phyloP scores from a whole-genome alignment of 2,329 filamentous ascomycete species.

The Talaromyces marneffei region DNA sequence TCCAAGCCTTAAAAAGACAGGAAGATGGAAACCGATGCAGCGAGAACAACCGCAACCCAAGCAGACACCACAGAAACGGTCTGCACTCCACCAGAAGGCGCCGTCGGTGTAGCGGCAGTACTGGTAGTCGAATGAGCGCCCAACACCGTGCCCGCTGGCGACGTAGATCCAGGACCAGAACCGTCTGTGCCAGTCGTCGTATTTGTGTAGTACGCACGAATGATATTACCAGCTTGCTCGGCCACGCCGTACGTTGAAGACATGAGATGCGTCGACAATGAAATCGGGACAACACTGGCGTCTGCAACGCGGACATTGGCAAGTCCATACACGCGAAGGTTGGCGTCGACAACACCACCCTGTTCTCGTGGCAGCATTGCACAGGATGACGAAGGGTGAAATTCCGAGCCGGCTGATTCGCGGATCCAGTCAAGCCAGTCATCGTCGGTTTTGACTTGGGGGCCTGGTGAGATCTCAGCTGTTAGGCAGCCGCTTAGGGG shows the following conservation, averaged over 20 bases:
- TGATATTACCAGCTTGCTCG: constrained; percentile 26
- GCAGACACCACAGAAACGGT: background rate
- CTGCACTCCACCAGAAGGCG: background rate
- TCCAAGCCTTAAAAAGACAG: background rate
- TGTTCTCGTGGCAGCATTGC: constrained; percentile 25
- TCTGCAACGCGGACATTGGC: constrained; percentile 28
- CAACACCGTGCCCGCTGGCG: background rate
- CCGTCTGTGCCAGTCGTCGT: background rate
- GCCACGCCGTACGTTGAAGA: constrained; percentile 30
- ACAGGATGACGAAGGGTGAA: constrained; percentile 23
- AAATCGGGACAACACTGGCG: constrained; percentile 24
- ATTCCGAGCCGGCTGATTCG: constrained; percentile 20
- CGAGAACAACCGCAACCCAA: background rate
- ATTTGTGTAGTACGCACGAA: constrained; percentile 22
- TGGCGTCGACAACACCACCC: constrained; percentile 26
- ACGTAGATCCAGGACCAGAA: background rate
- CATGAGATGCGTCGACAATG: constrained; percentile 32
- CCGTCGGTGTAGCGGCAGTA: background rate
- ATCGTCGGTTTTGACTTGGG: constrained; percentile 19
- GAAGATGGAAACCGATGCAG: background rate
- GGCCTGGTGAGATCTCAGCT: constrained; percentile 21
- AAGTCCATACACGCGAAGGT: constrained; percentile 26
- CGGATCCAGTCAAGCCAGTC: constrained; percentile 23
- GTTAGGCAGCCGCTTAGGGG: constrained; percentile 21
- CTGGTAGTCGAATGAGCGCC: background rate